Evolutionary conservation across 768 basidiomycete genomes (phyloP), one percentile per base, ranked within the genome.

Genomic region (Albatrellus ellisii): DNA sequence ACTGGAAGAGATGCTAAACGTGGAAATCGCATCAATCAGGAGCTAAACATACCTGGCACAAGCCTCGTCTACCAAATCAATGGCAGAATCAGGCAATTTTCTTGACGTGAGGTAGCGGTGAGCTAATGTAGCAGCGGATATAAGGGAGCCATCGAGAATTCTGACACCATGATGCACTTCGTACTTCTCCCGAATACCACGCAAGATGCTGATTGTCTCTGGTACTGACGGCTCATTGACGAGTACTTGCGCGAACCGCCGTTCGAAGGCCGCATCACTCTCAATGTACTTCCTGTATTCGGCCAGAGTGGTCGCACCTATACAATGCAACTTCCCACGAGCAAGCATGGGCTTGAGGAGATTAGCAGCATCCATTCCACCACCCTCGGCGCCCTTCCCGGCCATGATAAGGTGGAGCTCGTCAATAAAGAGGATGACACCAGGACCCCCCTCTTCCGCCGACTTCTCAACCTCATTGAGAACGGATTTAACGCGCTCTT

Each of bases 211-310:
- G 63, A 98, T 90, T 0, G 94, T 84, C 50, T 94, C 90, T 4
- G 81, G 61, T 0, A 97, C 92, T 9, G 67, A 64, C 0, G 94
- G 94, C 56, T 98, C 94, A 51, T 90, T 90, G 45, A 98, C 77
- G 21, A 92, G 56, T 31, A 98, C 90, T 58, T 95, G 90, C 2
- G 91, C 88, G 59, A 94, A 92, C 50, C 91, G 73, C 48, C 91
- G 75, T 54, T 92, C 90, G 41, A 94, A 68, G 5, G 90, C 90
- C 25, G 85, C 79, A 53, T 94, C 91, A 36, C 81, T 86, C 62
- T 95, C 90, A 55, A 95, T 90, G 59, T 88, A 85, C 58, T 92
- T 85, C 44, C 86, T 67, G 59, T 95, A 97, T 58, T 97, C 91
- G 27, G 80, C 74, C 2, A 95, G 71, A 0, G 92, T 97, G 0